Percentiles rank a stretch among this genome's conserved stretches.
Evolutionary conservation across 78 protist species (phyloP).

Genomic region (Dictyostelium purpureum): DNA sequence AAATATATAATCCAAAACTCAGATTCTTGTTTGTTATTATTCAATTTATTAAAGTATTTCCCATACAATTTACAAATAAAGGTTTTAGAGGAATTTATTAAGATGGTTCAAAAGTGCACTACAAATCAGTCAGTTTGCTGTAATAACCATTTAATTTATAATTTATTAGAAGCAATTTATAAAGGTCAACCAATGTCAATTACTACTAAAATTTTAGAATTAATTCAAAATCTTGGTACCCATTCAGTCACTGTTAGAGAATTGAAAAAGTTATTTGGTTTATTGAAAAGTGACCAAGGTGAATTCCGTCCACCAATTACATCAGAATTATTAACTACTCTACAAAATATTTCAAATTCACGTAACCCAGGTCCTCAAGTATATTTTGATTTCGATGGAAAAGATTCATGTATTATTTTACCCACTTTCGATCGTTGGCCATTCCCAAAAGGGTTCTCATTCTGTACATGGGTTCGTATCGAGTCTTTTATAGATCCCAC

Average conservation of each 20-base stretch:
- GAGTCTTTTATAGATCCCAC: constrained; percentile 74
- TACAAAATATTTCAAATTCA: constrained; percentile 30
- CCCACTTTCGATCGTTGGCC: constrained; percentile 74
- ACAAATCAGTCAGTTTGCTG: constrained; percentile 70
- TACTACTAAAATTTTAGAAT: constrained; percentile 18
- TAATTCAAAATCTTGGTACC: constrained; percentile 38
- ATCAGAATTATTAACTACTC: background rate
- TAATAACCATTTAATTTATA: constrained; percentile 52
- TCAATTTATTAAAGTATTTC: constrained; percentile 33
- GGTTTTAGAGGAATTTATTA: constrained; percentile 28
- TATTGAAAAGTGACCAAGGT: constrained; percentile 36
- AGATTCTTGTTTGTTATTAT: constrained; percentile 40
- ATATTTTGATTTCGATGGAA: constrained; percentile 74
- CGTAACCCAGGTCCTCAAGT: constrained; percentile 77
- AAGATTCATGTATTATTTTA: constrained; percentile 10
- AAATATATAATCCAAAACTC: constrained; percentile 67
- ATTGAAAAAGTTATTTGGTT: constrained; percentile 42
- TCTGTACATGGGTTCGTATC: constrained; percentile 62
- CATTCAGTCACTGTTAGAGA: constrained; percentile 65
- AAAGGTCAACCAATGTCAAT: constrained; percentile 28
- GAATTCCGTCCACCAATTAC: constrained; percentile 37
- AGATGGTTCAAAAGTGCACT: constrained; percentile 54
- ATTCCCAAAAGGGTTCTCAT: constrained; percentile 63
- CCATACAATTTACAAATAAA: constrained; percentile 6
- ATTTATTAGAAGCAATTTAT: constrained; percentile 39